Percentiles rank a stretch among this genome's conserved stretches.
These are phyloP conservation scores for Speleostelium caveatum DNA, from an alignment of 78 protist species.

Conservation along the genomic window DNA sequence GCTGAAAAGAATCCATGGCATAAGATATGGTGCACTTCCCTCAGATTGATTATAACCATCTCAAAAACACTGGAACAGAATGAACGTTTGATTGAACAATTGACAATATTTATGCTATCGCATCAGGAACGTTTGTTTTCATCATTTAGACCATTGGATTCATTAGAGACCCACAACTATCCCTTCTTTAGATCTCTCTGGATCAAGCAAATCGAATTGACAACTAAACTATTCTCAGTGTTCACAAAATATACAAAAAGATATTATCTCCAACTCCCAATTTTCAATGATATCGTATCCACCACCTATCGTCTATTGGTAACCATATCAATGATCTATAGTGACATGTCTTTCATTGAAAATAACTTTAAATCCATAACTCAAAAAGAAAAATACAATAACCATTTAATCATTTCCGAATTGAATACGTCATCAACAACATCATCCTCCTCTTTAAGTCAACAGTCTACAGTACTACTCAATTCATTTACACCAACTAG, in stretches of 20 bases:
- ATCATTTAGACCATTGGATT: constrained; percentile 20
- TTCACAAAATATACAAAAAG: constrained; percentile 52
- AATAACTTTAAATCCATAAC: constrained; percentile 46
- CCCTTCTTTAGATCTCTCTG: constrained; percentile 31
- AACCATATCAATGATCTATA: not conserved
- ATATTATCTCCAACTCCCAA: constrained; percentile 17
- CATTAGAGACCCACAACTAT: constrained; percentile 4
- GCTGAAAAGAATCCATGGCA: constrained; percentile 43
- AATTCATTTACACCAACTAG: not conserved
- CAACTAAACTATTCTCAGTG: constrained; percentile 7
- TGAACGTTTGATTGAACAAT: constrained; percentile 33
- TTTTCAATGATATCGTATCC: constrained; percentile 3
- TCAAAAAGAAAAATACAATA: constrained; percentile 21
- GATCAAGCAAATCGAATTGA: constrained; percentile 18
- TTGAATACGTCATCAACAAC: not conserved
- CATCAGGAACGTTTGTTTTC: constrained; percentile 60
- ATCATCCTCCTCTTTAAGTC: not conserved
- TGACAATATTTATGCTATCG: constrained; percentile 26
- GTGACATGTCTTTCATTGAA: constrained; percentile 30
- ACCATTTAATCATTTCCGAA: not conserved
- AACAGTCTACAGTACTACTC: not conserved
- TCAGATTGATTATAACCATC: constrained; percentile 19
- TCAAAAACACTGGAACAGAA: constrained; percentile 6
- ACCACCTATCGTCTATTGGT: constrained; percentile 1
- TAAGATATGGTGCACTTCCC: constrained; percentile 8